Conservation (phyloP, 1,284 basidiomycete genomes). For the Rhodotorula sp. region DNA sequence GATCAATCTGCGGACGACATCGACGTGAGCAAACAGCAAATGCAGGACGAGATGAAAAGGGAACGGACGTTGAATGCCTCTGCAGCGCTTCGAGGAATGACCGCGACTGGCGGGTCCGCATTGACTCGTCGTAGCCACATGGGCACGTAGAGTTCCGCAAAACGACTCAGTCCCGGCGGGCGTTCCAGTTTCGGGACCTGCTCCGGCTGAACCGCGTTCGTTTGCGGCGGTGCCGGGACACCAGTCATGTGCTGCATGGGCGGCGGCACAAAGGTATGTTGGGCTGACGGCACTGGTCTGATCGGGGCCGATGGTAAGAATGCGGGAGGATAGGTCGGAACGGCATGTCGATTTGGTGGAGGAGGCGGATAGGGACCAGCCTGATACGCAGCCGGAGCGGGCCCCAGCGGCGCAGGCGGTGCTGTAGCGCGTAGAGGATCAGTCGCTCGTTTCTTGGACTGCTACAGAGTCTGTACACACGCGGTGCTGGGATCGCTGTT, state of each 20-base stretch:
- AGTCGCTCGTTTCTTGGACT: background rate
- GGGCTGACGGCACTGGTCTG: background rate
- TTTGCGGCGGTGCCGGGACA: background rate
- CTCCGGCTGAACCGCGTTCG: conserved; percentile 1
- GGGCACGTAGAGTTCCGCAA: conserved; percentile 36
- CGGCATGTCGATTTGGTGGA: background rate
- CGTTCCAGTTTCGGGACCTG: background rate
- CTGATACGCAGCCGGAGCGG: background rate
- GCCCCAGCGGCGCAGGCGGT: background rate
- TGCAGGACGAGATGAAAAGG: background rate
- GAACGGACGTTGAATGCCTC: background rate
- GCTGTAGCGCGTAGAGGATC: background rate
- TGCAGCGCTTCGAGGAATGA: conserved; percentile 1
- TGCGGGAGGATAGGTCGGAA: too few relatives aligned
- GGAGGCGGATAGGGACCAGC: too few relatives aligned
- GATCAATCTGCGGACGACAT: conserved; percentile 13
- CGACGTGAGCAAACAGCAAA: background rate
- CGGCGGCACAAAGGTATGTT: background rate
- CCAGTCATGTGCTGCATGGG: background rate
- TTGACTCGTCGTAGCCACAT: conserved; percentile 34
- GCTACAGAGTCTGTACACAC: background rate
- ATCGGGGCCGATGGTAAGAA: background rate
- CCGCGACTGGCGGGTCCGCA: conserved; percentile 7
- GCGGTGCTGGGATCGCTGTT: too few relatives aligned
- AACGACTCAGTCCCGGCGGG: conserved; percentile 17